Base-by-base conservation (phyloP, 768 basidiomycete genomes). In the Tricholoma hemisulphureum region DNA sequence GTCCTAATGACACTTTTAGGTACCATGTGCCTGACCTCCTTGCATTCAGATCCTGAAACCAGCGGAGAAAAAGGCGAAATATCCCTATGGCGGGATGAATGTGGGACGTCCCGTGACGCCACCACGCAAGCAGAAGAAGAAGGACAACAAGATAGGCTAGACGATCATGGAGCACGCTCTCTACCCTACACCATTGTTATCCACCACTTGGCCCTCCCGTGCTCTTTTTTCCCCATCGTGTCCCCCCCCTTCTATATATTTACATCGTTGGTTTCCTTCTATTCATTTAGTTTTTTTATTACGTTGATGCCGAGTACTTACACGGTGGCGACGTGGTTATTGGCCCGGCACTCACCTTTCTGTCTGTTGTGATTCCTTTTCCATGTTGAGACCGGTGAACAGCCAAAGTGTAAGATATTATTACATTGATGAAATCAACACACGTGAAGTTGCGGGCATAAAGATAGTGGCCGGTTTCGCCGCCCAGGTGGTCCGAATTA, bases 121-220 rank as follows among this genome's bases (percentile, higher is more conserved):
- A 61, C 95, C 95, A 60, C 91, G 95, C 75, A 97, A 96, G 82
- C 87, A 88, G 77, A 96, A 95, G 89, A 95, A 95, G 86, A 94
- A 94, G 82, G 92, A 90, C 66, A 85, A 79, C 78, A 91, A 91
- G 82, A 83, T 72, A 70, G 74, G 73, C 71, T 65, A 68, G 59
- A 61, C 49, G 32, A 53, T 56, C 58, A 58, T 51, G 64, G 59
- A 56, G 53, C 60, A 59, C 59, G 59, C 56, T 59, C 55, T 62
- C 46, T 32, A 31, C 35, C 46, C 46, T 29, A n/a, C 46, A 49
- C 58, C 60, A 57, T 61, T 53, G 58, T 64, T 54, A 53, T 63
- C 59, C n/a, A 43, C 26, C 51, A 43, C 29, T 43, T 39, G 53
- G 37, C 26, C 6, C 26, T 54, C 46, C 54, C 46, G 32, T 29